Evolutionary conservation across 306 rosid species (phyloP).

Genomic region (Geum urbanum): DNA sequence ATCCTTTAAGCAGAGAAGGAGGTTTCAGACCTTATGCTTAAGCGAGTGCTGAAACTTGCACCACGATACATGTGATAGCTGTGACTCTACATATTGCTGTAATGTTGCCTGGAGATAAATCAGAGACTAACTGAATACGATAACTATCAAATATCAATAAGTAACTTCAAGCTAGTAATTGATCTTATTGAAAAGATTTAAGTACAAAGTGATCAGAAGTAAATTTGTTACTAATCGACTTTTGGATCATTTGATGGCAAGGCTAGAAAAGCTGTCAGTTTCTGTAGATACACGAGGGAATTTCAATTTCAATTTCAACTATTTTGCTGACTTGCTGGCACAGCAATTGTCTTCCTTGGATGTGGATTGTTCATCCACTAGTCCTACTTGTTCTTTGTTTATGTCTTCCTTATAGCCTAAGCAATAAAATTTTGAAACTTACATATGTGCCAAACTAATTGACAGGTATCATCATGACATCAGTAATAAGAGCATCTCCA

Average conservation of each 20-base stretch:
- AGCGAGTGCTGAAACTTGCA: conserved; percentile 18
- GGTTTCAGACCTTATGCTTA: conserved; percentile 47
- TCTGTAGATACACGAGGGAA: not conserved
- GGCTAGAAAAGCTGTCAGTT: not conserved
- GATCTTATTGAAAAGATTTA: no score
- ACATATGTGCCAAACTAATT: not conserved
- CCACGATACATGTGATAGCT: no score
- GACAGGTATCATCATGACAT: not conserved
- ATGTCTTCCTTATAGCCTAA: not conserved
- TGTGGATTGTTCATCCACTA: not conserved
- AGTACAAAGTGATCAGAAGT: no score
- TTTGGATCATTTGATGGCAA: no score
- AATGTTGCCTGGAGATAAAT: conserved; percentile 47
- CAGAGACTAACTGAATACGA: not conserved
- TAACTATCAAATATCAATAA: not conserved
- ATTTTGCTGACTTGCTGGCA: not conserved
- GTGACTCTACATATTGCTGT: no score
- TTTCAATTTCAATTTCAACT: not conserved
- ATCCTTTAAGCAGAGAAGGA: not conserved
- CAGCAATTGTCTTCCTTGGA: not conserved
- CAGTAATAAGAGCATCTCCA: no score
- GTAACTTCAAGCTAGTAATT: no score
- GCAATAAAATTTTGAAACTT: not conserved
- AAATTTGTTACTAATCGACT: no score
- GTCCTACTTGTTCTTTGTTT: not conserved